A percentile compares a stretch with the other conserved stretches of the same genome.
Conservation (phyloP, 2,329 filamentous ascomycete genomes). For the Coniochaeta sp. region DNA sequence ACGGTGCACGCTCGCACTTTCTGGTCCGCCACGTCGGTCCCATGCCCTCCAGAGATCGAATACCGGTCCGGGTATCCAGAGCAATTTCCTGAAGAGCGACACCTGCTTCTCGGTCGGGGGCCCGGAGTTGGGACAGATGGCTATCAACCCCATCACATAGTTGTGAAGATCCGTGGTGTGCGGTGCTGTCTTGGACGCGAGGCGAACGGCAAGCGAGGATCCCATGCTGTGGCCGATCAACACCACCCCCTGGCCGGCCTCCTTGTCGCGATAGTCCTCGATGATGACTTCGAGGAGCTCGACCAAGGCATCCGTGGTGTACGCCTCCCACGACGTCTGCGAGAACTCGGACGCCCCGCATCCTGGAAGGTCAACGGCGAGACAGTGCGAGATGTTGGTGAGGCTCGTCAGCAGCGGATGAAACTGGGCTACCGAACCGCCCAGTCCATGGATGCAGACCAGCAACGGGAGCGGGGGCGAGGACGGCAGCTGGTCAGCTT, state of each 20-base stretch:
- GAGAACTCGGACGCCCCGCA: slow-evolving; percentile 75
- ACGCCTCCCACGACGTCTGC: slow-evolving; percentile 67
- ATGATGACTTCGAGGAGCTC: slow-evolving; percentile 72
- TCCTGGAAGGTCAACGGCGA: slow-evolving; percentile 85
- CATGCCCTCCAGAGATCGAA: slow-evolving; percentile 72
- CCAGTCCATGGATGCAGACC: slow-evolving; percentile 87
- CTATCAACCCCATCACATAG: slow-evolving; percentile 68
- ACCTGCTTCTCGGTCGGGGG: slow-evolving; percentile 50
- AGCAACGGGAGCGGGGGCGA: slow-evolving; percentile 74
- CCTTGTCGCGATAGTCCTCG: slow-evolving; percentile 60
- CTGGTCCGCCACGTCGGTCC: slow-evolving; percentile 70
- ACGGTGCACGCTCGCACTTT: slow-evolving; percentile 71
- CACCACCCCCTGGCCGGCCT: slow-evolving; percentile 62
- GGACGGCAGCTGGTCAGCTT: slow-evolving; percentile 71
- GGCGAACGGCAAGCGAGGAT: slow-evolving; percentile 64
- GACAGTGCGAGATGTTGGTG: slow-evolving; percentile 73
- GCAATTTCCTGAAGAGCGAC: slow-evolving; percentile 44
- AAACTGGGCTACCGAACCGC: slow-evolving; percentile 89
- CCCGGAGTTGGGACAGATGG: slow-evolving; percentile 69
- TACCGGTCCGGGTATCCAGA: slow-evolving; percentile 62
- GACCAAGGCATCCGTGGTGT: slow-evolving; percentile 66
- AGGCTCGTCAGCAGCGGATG: slow-evolving; percentile 73
- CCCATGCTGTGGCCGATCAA: slow-evolving; percentile 89
- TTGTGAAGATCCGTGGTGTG: slow-evolving; percentile 46
- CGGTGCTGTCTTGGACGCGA: slow-evolving; percentile 47